A percentile compares a stretch with the other conserved stretches of the same genome.
Evolutionary conservation across 2,329 filamentous ascomycete species (phyloP).

Genomic region (Aaosphaeria arxii): DNA sequence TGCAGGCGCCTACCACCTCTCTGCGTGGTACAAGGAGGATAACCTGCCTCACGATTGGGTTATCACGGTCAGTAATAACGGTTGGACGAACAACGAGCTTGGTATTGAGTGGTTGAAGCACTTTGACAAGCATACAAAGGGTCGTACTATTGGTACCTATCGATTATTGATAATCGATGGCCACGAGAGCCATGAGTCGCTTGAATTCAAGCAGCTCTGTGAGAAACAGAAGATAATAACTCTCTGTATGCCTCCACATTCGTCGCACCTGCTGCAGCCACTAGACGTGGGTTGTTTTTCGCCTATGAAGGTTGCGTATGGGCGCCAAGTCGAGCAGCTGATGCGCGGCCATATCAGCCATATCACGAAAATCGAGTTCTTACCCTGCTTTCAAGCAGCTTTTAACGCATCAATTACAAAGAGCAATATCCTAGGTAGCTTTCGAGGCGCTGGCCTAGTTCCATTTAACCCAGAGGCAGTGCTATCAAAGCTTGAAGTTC

Average conservation of each 20-base stretch:
- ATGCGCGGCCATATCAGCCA: conserved; percentile 25
- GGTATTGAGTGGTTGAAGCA: conserved; percentile 35
- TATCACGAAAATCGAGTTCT: conserved; percentile 19
- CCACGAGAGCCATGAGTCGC: conserved; percentile 33
- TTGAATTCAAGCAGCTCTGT: conserved; percentile 36
- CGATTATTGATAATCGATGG: conserved; percentile 39
- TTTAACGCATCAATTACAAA: conserved; percentile 21
- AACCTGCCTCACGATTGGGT: conserved; percentile 19
- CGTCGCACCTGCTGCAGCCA: conserved; percentile 38
- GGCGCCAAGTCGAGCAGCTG: conserved; percentile 23
- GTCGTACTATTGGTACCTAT: conserved; percentile 20
- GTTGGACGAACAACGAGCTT: conserved; percentile 35
- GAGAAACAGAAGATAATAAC: conserved; percentile 37
- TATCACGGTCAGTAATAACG: conserved; percentile 28
- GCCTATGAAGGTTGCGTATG: conserved; percentile 33
- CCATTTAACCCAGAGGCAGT: conserved; percentile 29
- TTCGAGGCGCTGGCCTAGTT: conserved; percentile 31
- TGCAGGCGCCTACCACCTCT: conserved; percentile 8
- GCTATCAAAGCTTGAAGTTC: conserved; percentile 30
- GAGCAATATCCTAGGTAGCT: conserved; percentile 25
- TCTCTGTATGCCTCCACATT: conserved; percentile 35
- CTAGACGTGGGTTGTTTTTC: conserved; percentile 40
- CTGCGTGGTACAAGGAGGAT: conserved; percentile 6
- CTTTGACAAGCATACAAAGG: conserved; percentile 32
- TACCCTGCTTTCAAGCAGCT: conserved; percentile 22